Evolutionary conservation across 2,329 filamentous ascomycete genomes (phyloP).

Genomic region (Trichoderma guizhouense): DNA sequence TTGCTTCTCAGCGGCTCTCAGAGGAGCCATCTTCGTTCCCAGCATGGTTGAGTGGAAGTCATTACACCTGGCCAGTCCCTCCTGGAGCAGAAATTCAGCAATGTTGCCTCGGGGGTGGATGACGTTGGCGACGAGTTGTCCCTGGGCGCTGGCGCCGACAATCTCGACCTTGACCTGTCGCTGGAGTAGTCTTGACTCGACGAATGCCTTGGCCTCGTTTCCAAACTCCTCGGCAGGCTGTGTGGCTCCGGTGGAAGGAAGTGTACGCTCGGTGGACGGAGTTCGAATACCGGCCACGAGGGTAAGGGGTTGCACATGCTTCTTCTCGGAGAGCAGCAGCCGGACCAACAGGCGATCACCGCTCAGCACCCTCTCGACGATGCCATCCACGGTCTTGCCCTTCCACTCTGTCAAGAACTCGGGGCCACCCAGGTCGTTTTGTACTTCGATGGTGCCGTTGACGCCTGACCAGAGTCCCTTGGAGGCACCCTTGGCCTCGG

Average conservation of each 20-base stretch:
- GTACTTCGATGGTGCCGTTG: constrained; percentile 67
- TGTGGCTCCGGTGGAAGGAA: constrained; percentile 72
- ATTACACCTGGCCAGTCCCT: constrained; percentile 86
- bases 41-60: constrained; percentile 95
- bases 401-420: constrained; percentile 82
- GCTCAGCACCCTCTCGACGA: constrained; percentile 87
- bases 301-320: constrained; percentile 86
- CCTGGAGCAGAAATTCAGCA: constrained; percentile 82
- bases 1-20: constrained; percentile 81
- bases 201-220: constrained; percentile 82
- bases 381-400: constrained; percentile 76
- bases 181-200: constrained; percentile 82
- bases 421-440: constrained; percentile 75
- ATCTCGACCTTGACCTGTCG: constrained; percentile 79
- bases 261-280: constrained; percentile 82
- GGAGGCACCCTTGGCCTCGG: constrained; percentile 70
- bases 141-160: constrained; percentile 83
- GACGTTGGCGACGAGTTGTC: constrained; percentile 83
- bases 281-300: constrained; percentile 85
- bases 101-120: constrained; percentile 91
- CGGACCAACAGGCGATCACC: constrained; percentile 87
- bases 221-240: constrained; percentile 86
- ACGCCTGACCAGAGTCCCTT: constrained; percentile 77
- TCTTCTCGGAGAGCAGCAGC: constrained; percentile 72
- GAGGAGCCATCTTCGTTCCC: constrained; percentile 78